Evolutionary conservation across 2,329 filamentous ascomycete genomes (phyloP), one percentile per base, ranked within the genome.

Genomic region (Epicoccum sorghinum): DNA sequence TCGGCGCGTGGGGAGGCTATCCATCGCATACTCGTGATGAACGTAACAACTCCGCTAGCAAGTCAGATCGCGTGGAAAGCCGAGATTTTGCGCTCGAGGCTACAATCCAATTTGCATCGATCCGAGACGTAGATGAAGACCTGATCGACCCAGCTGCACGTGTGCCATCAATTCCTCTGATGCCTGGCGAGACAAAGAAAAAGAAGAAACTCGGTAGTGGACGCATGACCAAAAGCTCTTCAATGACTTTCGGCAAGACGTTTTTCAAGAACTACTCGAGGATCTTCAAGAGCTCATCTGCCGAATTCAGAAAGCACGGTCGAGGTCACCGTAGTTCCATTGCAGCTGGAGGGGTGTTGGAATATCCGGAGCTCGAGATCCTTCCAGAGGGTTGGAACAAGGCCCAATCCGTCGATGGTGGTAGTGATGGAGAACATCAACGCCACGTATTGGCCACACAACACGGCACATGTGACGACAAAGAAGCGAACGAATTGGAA

Each of bases 171-270:
- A 60, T 62, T 4, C 56, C 60, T 4, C 49, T 64, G 13, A 40
- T 61, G 4, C 61, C 63, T 4, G 64, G 64, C 1, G 60, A 67
- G 37, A 73, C 69, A 43, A 74, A 70, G 52, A 67, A 60, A 36
- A 69, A 77, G 50, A 86, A 89, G 66, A 88, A 89, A 70, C 77
- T 80, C 23, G 83, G 84, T 41, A 87, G 86, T 57, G 80, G 83
- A 51, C 86, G 91, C 60, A 86, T 86, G 35, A 82, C 90, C 22
- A 90, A 89, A 77, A 77, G 73, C 42, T 69, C 69, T 25, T 78
- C 76, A 1, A 73, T 77, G 67, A 77, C 71, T 0, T 76, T 79
- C 50, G 71, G 74, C 5, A 73, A 71, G 13, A 65, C 58, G 1
- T 71, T 80, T 22, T 55, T 77, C 25, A 76, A 74, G 39, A 79